phyloP scores from a whole-genome alignment of 2,329 filamentous ascomycete species.

The Dactylellina sp. region DNA sequence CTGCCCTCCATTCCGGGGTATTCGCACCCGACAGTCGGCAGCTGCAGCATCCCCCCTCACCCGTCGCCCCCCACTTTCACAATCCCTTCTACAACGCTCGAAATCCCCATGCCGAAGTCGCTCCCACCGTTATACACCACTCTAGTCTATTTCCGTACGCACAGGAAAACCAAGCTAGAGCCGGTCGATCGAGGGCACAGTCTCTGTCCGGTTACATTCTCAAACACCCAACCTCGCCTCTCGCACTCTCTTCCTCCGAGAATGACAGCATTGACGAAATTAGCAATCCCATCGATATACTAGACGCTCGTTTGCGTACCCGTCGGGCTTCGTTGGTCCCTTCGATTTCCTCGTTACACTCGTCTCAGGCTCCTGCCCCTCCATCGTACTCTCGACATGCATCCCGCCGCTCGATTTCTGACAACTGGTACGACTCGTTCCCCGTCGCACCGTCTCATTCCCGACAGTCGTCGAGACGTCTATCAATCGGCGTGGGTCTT shows the following conservation, averaged over 20 bases:
- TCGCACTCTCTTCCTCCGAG: slow-evolving; percentile 76
- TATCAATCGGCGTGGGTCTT: slow-evolving; percentile 77
- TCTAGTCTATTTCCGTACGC: slow-evolving; percentile 37
- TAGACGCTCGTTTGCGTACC: slow-evolving; percentile 66
- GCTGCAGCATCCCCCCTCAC: slow-evolving; percentile 65
- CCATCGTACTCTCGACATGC: slow-evolving; percentile 68
- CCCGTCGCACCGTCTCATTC: slow-evolving; percentile 67
- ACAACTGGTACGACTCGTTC: slow-evolving; percentile 64
- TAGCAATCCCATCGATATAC: slow-evolving; percentile 70
- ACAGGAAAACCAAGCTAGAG: slow-evolving; percentile 58
- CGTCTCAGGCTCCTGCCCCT: slow-evolving; percentile 61
- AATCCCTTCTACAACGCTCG: slow-evolving; percentile 65
- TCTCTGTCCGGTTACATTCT: slow-evolving; percentile 84
- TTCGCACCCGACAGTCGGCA: slow-evolving; percentile 68
- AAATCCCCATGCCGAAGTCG: slow-evolving; percentile 71
- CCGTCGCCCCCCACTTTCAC: slow-evolving; percentile 60
- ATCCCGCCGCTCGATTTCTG: slow-evolving; percentile 74
- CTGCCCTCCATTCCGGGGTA: slow-evolving; percentile 76
- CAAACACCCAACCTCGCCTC: slow-evolving; percentile 88
- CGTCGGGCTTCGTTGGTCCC: slow-evolving; percentile 80
- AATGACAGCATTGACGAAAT: slow-evolving; percentile 64
- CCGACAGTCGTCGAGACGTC: slow-evolving; percentile 70
- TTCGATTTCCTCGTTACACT: slow-evolving; percentile 68
- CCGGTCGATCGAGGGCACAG: slow-evolving; percentile 63
- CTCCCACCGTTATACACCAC: slow-evolving; percentile 60